Base-by-base conservation (phyloP, 2,329 filamentous ascomycete species). In the Microdochium paspali region DNA sequence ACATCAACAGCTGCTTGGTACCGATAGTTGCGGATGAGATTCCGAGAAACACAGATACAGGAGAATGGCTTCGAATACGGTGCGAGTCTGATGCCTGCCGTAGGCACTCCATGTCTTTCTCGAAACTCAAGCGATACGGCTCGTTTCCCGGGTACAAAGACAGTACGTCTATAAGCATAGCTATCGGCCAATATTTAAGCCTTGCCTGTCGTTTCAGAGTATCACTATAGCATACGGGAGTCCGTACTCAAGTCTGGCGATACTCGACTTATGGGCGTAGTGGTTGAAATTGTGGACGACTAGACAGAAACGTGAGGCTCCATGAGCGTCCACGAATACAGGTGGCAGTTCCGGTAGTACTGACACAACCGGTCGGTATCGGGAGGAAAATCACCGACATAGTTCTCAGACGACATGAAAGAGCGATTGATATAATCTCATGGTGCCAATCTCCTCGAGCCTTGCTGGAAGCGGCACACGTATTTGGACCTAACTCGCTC, bases 271-370 rank as follows among this genome's bases (percentile, higher is more conserved):
- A 72, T 74, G 56, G 75, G 75, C 3, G 73, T 77, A 1, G 50
- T 77, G 1, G 74, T 77, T 48, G 74, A 74, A 0, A 76, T 77
- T 2, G 67, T 78, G 1, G 75, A 78, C 53, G 73, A 74, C 0
- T 79, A 77, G 51, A 71, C 72, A 0, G 75, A 74, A 1, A 74
- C 77, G 52, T 65, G 74, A 20, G 74, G 75, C 0, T 78, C 77
- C 54, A 76, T 78, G 74, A 74, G 75, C 4, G 71, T 69, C 0
- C 74, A 79, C 53, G 61, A 74, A n/a, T 77, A 77, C 56, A 78
- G 78, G 54, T 46, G 74, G 74, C 2, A 62, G 67, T 13, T 74
- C 73, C 1, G 74, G 73, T 0, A 66, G 65, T 3, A 62, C 63
- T 2, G 67, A 70, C 45, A 62, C 63, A 15, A 62, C 63, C 4